Percentiles rank a stretch among this genome's conserved stretches.
Evolutionary conservation across 352 stramenopile species (phyloP).

Genomic region (Globisporangium splendens): DNA sequence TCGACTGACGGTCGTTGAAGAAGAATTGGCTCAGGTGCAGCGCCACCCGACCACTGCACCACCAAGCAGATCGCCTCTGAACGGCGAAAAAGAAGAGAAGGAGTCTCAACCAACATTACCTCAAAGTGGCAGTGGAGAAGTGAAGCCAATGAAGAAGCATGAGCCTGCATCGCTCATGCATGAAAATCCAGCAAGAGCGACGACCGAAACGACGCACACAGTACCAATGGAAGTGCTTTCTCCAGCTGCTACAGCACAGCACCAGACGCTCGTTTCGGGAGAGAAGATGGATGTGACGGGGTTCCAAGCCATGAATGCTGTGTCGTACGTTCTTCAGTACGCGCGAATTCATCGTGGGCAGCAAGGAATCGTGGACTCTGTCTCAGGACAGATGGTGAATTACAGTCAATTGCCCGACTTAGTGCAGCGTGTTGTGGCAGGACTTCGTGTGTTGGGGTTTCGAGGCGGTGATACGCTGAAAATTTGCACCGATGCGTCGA

Average conservation of each 20-base stretch:
- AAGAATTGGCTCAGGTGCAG: background rate
- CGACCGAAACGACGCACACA: background rate
- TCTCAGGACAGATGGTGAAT: background rate
- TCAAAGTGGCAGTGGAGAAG: background rate
- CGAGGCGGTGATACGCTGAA: background rate
- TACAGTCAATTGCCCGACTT: slow-evolving; percentile 2
- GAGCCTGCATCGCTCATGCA: background rate
- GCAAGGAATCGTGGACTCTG: slow-evolving; percentile 7
- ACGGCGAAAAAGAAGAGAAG: too few species aligned
- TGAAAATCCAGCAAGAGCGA: background rate
- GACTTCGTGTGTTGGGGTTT: slow-evolving; percentile 3
- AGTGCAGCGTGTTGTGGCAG: slow-evolving; percentile 1
- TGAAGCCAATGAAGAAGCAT: background rate
- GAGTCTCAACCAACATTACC: background rate
- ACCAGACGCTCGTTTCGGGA: slow-evolving; percentile 4
- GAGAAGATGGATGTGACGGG: slow-evolving; percentile 7
- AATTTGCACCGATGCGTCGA: background rate
- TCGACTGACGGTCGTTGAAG: slow-evolving; percentile 5
- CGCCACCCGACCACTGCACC: background rate
- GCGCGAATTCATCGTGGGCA: slow-evolving; percentile 6
- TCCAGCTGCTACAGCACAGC: background rate
- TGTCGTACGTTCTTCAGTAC: slow-evolving; percentile 12
- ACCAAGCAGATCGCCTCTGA: background rate
- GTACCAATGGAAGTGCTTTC: background rate
- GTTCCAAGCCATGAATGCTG: slow-evolving; percentile 7